Percentiles rank a stretch among this genome's conserved stretches.
These are phyloP conservation scores for Colletotrichum somersetense DNA, from an alignment of 2,329 filamentous ascomycete genomes.

Conservation along the genomic window DNA sequence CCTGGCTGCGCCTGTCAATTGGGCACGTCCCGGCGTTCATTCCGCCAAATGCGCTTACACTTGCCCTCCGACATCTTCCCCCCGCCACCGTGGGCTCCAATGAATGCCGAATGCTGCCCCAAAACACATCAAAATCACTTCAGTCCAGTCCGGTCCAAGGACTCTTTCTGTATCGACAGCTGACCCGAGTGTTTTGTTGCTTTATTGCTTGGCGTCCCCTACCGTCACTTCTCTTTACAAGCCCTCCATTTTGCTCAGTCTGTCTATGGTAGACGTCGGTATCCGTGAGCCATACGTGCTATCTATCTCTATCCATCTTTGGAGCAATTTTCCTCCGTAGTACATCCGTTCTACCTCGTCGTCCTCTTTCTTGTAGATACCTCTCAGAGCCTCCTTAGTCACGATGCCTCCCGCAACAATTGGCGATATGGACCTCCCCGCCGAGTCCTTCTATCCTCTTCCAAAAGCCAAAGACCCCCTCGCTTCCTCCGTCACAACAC, in stretches of 20 bases:
- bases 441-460: conserved; percentile 42
- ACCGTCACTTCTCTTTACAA: neutral
- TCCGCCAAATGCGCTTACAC: conserved; percentile 37
- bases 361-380: conserved; percentile 9
- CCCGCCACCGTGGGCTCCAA: conserved; percentile 18
- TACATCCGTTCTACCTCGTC: neutral
- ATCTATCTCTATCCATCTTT: neutral
- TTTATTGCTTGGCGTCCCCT: neutral
- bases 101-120: conserved; percentile 29
- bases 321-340: neutral
- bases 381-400: neutral
- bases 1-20: too few species aligned
- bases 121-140: neutral
- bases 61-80: conserved; percentile 12
- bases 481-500: conserved; percentile 46
- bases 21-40: neutral
- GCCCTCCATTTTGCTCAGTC: neutral
- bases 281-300: neutral
- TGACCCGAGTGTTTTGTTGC: neutral
- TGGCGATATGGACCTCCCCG: conserved; percentile 48
- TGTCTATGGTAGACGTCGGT: neutral
- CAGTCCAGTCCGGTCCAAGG: neutral
- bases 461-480: conserved; percentile 51
- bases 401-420: conserved; percentile 46
- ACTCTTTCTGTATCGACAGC: neutral